Base-by-base conservation (phyloP, 805 yeast species). In the Pichia paraexigua region DNA sequence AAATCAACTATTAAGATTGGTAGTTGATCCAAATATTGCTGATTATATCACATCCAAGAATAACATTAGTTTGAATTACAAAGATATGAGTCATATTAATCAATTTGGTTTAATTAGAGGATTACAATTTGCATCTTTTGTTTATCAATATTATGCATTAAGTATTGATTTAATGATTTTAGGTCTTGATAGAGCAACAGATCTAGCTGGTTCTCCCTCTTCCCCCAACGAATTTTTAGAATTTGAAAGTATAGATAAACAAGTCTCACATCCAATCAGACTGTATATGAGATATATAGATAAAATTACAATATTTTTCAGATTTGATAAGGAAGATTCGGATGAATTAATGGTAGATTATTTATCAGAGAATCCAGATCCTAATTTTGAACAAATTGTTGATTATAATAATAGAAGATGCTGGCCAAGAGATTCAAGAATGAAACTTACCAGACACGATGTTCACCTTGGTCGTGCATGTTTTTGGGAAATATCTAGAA, bases 71-170 rank as follows among this genome's bases (percentile, higher is more conserved):
- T 61, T 94, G 21, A 76, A 89, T 2, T 95, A 83, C 68, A 94
- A 94, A 65, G 99, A 94, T 63, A 94, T 94, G 99, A 85, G 82
- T 55, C 96, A 90, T 65, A 83, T 87, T 20, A 92, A 94, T 67
- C 89, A 86, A 59, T 82, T 82, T 63, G 99, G 99, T 21, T 67
- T 94, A 52, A 69, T 94, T 18, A 77, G 95, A 46, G 99, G 99
- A 9, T 70, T 94, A 18, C 96, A 88, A 61, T 94, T 91, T 65
- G 79, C 97, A 0, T 82, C 97, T 0, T 94, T 92, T 66, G 81
- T 94, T 5, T 82, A 78, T 61, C 99, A 94, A 65, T 91, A 82
- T 66, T 94, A 94, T 66, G 97, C 97, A 4, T 70, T 94, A 46
- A 82, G 86, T 43, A 69, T 87, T 25, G 99, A 94, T 71, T 68